Evolutionary conservation across 2,329 filamentous ascomycete species (phyloP), one percentile per base, ranked within the genome.

Genomic region (Cladosporium sp.): DNA sequence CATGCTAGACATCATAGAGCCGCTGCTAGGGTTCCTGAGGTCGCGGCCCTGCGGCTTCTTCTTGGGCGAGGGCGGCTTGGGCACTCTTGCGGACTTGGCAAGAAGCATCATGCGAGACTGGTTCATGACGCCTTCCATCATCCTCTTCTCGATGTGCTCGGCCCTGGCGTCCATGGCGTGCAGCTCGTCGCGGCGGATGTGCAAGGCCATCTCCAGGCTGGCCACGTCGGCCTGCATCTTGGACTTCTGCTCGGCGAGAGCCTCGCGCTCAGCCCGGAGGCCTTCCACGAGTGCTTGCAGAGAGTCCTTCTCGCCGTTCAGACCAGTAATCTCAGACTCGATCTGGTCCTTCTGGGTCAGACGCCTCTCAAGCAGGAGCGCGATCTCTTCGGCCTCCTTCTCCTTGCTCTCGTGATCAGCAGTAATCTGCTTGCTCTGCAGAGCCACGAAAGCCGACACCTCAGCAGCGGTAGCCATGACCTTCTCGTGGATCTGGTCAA

Each of bases 71-170:
- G 50, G 80, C 73, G 7, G 63, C 64, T 44, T 46, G 9, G 49
- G 34, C 4, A 40, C 42, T n/a, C 44, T 44, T 9, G 51, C 45
- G 42, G 51, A 53, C 72, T 88, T 85, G 59, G 83, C 77, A 75
- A 93, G 87, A 54, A 97, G 80, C n/a, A 96, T 78, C 22, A 92
- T 84, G 6, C 92, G 86, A 16, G 92, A 96, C 68, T 97, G 92
- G 62, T 97, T 91, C 73, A 98, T 95, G 57, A 97, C 89, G 22
- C 92, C 91, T 59, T 97, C 92, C 32, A 98, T 75, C 60, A 98
- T 95, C 22, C 93, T 85, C 49, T 91, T 87, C 72, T 98, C 93
- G 19, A 98, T 77, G 3, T 83, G 82, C 68, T 96, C 90, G 2
- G 92, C 93, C 57, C 92, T 87, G 9, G 80, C 76, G 68, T 97